Conservation (phyloP, 1,139 yeast genomes). For the Candida neerlandica region DNA sequence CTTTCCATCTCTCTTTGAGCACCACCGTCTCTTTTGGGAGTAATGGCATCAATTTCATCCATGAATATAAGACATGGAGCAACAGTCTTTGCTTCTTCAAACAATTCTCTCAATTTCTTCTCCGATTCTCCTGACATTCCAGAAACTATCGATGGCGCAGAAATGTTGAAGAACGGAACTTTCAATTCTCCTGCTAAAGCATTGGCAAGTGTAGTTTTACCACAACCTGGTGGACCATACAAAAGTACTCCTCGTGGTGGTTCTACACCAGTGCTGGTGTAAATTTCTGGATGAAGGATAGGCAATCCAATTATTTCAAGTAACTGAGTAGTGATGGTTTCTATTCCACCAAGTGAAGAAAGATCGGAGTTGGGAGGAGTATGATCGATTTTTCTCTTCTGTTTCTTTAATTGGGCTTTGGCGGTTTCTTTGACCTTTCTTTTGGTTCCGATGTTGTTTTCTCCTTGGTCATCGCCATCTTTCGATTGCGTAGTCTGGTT, state of each 20-base stretch:
- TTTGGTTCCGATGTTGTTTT: constrained; percentile 21
- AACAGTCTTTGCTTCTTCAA: constrained; percentile 85
- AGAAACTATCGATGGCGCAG: constrained; percentile 96
- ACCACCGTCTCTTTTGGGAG: constrained; percentile 94
- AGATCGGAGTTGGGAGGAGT: constrained; percentile 70
- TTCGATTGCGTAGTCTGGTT: constrained; percentile 7
- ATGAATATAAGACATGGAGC: constrained; percentile 94
- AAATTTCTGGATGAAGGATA: constrained; percentile 89
- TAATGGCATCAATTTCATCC: constrained; percentile 97
- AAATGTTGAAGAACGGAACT: constrained; percentile 86
- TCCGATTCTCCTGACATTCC: constrained; percentile 99
- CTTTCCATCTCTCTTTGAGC: constrained; percentile 99
- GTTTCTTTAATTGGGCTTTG: constrained; percentile 32
- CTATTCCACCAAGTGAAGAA: constrained; percentile 87
- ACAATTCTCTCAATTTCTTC: constrained; percentile 86
- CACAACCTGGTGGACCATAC: constrained; percentile 99
- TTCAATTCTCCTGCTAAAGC: constrained; percentile 94
- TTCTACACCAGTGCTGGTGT: constrained; percentile 83
- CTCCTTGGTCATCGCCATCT: constrained; percentile 9
- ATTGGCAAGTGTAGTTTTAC: constrained; percentile 94
- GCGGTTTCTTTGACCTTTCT: constrained; percentile 34
- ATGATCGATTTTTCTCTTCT: constrained; percentile 56
- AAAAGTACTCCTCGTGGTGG: constrained; percentile 95
- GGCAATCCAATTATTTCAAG: constrained; percentile 93
- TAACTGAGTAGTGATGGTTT: constrained; percentile 75